Percentiles rank a stretch among this genome's conserved stretches.
Evolutionary conservation across 768 basidiomycete species (phyloP).

Genomic region (Russula sp.): DNA sequence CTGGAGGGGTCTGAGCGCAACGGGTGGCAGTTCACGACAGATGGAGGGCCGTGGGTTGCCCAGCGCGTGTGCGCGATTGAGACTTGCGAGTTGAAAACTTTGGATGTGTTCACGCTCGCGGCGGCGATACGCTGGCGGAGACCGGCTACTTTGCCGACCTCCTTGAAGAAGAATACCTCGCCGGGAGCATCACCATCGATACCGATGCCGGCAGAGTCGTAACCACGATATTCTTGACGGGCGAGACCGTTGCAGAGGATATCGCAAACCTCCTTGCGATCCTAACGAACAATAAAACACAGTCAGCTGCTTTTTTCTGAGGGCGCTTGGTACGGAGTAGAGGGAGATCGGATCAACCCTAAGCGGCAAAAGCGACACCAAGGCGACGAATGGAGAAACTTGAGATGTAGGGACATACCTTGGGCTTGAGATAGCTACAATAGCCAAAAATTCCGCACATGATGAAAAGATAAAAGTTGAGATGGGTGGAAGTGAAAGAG

Average conservation of each 20-base stretch:
- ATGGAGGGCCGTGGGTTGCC: constrained; percentile 96
- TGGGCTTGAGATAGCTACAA: constrained; percentile 92
- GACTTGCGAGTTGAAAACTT: constrained; percentile 78
- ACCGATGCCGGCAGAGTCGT: constrained; percentile 89
- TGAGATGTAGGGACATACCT: constrained; percentile 46
- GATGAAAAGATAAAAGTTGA: neutral
- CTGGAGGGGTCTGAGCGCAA: constrained; percentile 71
- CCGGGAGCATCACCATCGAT: constrained; percentile 87
- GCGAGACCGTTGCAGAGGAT: constrained; percentile 86
- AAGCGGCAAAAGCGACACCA: neutral
- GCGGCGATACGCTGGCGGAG: constrained; percentile 84
- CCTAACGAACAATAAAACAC: neutral
- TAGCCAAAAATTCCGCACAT: constrained; percentile 98
- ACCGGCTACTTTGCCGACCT: constrained; percentile 94
- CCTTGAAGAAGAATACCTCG: constrained; percentile 83
- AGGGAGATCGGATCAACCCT: too few relatives aligned
- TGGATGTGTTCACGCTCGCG: constrained; percentile 64
- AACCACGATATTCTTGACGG: constrained; percentile 96
- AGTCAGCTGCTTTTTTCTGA: neutral
- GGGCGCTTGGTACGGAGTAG: neutral
- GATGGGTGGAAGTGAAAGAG: neutral
- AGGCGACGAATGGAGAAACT: neutral
- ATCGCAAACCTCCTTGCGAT: constrained; percentile 69
- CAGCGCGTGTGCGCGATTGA: constrained; percentile 99
- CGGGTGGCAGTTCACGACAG: constrained; percentile 89